Evolutionary conservation across 2,329 filamentous ascomycete species (phyloP), one percentile per base, ranked within the genome.

Genomic region (Laburnicola sp.): DNA sequence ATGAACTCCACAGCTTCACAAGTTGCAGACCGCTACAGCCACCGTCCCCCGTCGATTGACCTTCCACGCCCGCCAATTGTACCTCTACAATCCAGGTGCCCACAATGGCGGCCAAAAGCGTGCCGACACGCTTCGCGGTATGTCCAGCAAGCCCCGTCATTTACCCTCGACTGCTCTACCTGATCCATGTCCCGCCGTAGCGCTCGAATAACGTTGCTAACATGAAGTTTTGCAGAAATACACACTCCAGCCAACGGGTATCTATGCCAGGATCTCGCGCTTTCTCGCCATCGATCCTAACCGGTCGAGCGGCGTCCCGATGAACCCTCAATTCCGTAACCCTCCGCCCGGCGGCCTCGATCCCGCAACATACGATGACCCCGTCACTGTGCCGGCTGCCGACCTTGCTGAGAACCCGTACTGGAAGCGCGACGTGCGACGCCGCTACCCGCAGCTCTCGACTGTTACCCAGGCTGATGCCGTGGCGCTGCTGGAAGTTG

Each of bases 371-470:
- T 94, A 93, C 78, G 84, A 89, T 72, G 91, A 96, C 72, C 89
- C 89, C 22, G 88, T 93, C 53, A 95, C 90, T 10, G 53, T 87
- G 0, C 91, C 91, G n/a, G 89, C 91, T 2, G 89, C 82, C 61
- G 91, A 96, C 72, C 86, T 96, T 65, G 91, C 91, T 65, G 89
- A 93, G 74, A 96, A 96, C 77, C 85, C 91, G 32, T 96, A 97
- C 80, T 99, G 91, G 91, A 95, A 96, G 82, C 91, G 94, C 67
- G 94, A 99, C 70, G 75, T 79, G 55, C 88, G 94, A 64, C 84
- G 94, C 66, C 82, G 81, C 66, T 97, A 97, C 78, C 89, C 94
- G 28, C 82, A 81, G 63, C 81, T 88, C 50, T 93, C 88, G 68
- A 86, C 89, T 39, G 83, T 99, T 56, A 86, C 80, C 53, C 94